Percentiles rank a stretch among this genome's conserved stretches.
These are phyloP conservation scores for Naganishia sp. DNA, from an alignment of 1,284 basidiomycete genomes.

Conservation along the genomic window DNA sequence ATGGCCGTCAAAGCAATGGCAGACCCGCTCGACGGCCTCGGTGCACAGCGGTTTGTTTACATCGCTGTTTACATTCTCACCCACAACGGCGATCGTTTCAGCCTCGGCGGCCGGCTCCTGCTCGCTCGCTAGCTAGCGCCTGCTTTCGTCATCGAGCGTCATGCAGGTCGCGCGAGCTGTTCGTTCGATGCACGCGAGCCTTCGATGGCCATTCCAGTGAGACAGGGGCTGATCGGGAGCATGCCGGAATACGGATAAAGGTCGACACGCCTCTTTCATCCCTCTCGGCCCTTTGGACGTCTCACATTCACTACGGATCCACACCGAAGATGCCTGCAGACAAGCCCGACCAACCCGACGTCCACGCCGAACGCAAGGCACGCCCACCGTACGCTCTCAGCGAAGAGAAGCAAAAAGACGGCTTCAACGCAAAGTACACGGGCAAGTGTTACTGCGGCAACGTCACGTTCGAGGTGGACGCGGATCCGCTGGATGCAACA, in stretches of 20 bases:
- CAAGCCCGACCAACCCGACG: slow-evolving; percentile 28
- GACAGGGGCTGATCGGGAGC: neutral
- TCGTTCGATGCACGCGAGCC: neutral
- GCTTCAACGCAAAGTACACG: slow-evolving; percentile 33
- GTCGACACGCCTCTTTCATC: neutral
- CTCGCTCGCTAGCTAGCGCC: neutral
- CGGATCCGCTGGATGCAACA: slow-evolving; percentile 32
- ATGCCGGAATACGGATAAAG: too few species aligned
- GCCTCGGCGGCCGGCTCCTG: neutral
- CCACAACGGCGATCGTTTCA: neutral
- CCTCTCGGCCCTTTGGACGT: neutral
- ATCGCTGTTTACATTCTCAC: neutral
- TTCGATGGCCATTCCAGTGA: slow-evolving; percentile 1
- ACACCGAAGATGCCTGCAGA: slow-evolving; percentile 26
- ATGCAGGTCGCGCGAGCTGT: neutral
- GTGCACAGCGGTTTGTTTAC: neutral
- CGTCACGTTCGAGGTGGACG: slow-evolving; percentile 32
- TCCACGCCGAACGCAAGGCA: slow-evolving; percentile 30
- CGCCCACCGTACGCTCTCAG: slow-evolving; percentile 32
- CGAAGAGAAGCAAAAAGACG: slow-evolving; percentile 33
- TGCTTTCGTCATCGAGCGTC: neutral
- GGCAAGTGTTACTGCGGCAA: slow-evolving; percentile 34
- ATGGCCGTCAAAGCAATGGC: neutral
- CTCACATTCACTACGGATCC: neutral
- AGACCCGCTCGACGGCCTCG: neutral